These are phyloP conservation scores for Zygoascus biomembranicola DNA, from an alignment of 805 yeast species.

Conservation along the genomic window DNA sequence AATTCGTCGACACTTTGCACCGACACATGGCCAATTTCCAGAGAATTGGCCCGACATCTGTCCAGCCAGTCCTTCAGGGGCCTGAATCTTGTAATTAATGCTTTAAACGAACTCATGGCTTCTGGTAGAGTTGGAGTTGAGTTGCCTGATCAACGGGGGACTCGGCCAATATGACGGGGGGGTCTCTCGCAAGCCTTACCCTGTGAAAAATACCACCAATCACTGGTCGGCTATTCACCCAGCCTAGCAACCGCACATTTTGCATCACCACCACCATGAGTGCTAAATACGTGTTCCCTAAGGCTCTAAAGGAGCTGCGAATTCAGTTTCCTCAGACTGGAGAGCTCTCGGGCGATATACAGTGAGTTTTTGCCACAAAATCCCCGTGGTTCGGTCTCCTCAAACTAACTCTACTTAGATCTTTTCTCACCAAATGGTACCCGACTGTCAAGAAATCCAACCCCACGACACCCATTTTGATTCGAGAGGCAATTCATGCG, in stretches of 20 bases:
- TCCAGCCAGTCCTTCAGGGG: conserved; percentile 11
- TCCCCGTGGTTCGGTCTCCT: neutral
- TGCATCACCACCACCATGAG: conserved; percentile 12
- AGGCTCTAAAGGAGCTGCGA: conserved; percentile 66
- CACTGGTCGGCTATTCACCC: neutral
- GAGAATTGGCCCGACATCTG: neutral
- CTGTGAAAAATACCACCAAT: neutral
- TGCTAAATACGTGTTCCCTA: conserved; percentile 32
- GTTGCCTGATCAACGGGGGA: no score
- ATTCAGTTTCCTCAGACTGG: conserved; percentile 77
- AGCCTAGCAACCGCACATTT: neutral
- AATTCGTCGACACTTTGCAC: neutral
- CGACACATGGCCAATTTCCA: neutral
- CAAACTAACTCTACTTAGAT: conserved; percentile 28
- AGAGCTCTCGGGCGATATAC: conserved; percentile 57
- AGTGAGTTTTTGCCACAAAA: conserved; percentile 28
- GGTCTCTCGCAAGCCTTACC: no score
- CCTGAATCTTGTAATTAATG: neutral
- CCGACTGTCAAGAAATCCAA: conserved; percentile 55
- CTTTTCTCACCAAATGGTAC: conserved; percentile 55
- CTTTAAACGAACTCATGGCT: no score
- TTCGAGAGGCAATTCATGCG: conserved; percentile 69
- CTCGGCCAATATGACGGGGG: no score
- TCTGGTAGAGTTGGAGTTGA: no score
- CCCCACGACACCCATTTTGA: conserved; percentile 62